Base-by-base conservation (phyloP, 257 asterid species). In the Capsicum pubescens region DNA sequence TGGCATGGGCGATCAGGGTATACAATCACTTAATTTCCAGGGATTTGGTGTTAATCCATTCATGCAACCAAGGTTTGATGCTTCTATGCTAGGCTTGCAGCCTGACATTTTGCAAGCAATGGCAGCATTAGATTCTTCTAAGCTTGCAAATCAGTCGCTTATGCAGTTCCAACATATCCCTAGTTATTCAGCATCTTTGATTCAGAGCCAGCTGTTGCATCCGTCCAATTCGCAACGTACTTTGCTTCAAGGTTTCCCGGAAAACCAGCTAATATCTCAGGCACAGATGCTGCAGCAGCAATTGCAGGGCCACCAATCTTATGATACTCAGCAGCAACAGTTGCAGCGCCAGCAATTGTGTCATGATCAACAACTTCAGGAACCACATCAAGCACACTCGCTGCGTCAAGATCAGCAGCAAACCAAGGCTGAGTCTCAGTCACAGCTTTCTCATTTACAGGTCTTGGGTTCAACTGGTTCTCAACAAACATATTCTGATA, bases 221-320 rank as follows among this genome's bases (percentile, higher is more conserved):
- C 95, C 90, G 70, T 81, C 92, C 67, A 90, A 88, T 82, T 82
- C 95, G 76, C 98, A 91, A 58, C 92, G 82, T 19, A 90, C 86
- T 86, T 88, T 89, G 72, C 85, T 90, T 81, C 98, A 91, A 35
- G 87, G 91, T 90, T 86, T 92, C 87, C 86, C 90, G 5, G 98
- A 93, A 63, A 90, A 88, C 86, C 91, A 82, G 57, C 88, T 68
- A 44, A 48, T 91, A 79, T 90, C 97, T 83, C 98, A 93, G 85
- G 94, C 97, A 82, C 98, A 92, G 88, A 87, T 95, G 60, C 86
- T 94, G 88, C 98, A 94, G 84, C 97, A 94, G 79, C 94, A 90
- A 72, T 84, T 91, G 89, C 93, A 90, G 88, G 16, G 78, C 32
- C 32, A 69, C 55, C 78, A 69, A 69, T 69, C 78, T 42, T 42